Evolutionary conservation across 345 rosid genomes (phyloP).

Genomic region (Corymbia maculata): DNA sequence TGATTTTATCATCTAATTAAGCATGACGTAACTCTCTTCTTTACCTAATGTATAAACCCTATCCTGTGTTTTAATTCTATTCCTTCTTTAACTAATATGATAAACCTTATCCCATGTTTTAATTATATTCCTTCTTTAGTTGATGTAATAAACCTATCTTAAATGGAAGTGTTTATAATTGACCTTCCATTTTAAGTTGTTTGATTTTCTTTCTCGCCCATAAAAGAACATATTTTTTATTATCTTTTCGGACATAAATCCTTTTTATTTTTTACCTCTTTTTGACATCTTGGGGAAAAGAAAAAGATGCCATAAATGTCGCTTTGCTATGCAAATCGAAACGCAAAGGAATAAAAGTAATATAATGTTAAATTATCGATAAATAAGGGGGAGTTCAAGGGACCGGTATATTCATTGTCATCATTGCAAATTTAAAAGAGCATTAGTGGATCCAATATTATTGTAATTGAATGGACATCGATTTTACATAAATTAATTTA

Average conservation of each 20-base stretch:
- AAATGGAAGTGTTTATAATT: not conserved
- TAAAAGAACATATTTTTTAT: not conserved
- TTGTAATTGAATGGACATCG: not conserved
- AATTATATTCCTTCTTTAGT: not conserved
- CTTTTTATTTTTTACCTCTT: not conserved
- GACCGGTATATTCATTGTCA: not conserved
- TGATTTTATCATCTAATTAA: no score
- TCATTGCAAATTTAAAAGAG: not conserved
- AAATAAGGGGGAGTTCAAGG: not conserved
- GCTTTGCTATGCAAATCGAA: not conserved
- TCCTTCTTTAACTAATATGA: not conserved
- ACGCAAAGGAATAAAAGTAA: not conserved
- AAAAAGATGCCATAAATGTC: not conserved
- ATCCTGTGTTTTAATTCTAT: not conserved
- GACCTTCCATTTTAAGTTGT: not conserved
- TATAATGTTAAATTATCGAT: not conserved
- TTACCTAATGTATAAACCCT: not conserved
- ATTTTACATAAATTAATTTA: not conserved
- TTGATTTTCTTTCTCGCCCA: not conserved
- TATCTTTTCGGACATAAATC: not conserved
- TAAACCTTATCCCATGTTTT: not conserved
- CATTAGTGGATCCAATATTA: not conserved
- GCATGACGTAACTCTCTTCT: not conserved
- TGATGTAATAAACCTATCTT: not conserved
- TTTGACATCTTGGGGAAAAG: not conserved